phyloP scores from a whole-genome alignment of 139 green algal species.

The Tetraselmis striata region DNA sequence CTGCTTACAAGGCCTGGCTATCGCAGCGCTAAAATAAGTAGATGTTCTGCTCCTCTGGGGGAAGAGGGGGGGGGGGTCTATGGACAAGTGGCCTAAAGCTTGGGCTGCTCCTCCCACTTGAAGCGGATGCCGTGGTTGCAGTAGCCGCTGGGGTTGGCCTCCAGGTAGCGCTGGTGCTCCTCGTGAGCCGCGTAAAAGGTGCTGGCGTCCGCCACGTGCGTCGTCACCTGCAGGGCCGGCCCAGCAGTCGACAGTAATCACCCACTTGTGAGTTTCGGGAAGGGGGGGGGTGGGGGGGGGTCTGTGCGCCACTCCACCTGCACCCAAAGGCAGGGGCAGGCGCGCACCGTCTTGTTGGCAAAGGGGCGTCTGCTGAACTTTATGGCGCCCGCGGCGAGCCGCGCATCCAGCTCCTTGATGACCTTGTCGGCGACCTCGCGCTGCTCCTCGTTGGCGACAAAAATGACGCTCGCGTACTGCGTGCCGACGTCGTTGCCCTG shows the following conservation, averaged over 20 bases:
- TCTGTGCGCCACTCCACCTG: slow-evolving; percentile 15
- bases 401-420: background rate
- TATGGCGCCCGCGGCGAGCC: background rate
- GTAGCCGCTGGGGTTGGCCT: slow-evolving; percentile 23
- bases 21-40: too few species aligned
- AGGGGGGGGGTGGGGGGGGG: too few species aligned
- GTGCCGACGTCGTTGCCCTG: slow-evolving; percentile 18
- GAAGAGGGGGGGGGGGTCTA: too few species aligned
- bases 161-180: slow-evolving; percentile 55
- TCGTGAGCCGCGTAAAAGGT: slow-evolving; percentile 32
- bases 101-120: too few species aligned
- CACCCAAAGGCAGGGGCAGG: background rate
- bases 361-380: background rate
- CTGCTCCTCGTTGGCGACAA: slow-evolving; percentile 12
- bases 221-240: slow-evolving; percentile 24
- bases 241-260: background rate
- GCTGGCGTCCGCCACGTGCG: slow-evolving; percentile 25
- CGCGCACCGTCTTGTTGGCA: background rate
- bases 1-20: too few species aligned
- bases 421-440: background rate
- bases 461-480: slow-evolving; percentile 17
- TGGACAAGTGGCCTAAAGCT: too few species aligned
- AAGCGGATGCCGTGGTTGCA: background rate
- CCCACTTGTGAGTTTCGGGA: too few species aligned
- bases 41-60: too few species aligned